These are phyloP conservation scores for Phytopythium kandeliae DNA, from an alignment of 352 stramenopile species.

Conservation along the genomic window DNA sequence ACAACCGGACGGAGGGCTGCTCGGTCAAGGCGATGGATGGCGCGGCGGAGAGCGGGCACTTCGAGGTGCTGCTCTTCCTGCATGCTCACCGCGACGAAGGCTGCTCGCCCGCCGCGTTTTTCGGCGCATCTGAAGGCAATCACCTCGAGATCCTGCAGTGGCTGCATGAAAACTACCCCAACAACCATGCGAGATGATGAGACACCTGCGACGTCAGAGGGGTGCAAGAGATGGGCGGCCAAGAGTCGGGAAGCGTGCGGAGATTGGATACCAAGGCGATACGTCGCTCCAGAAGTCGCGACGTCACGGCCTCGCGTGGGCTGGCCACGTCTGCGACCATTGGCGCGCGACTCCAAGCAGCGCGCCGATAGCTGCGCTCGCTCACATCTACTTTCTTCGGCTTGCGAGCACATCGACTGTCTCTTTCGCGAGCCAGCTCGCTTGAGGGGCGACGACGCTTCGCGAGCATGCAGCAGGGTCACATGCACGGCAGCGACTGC, in stretches of 20 bases:
- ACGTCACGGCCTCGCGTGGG: conserved; percentile 3
- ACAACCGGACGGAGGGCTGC: conserved; percentile 14
- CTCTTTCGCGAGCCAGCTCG: neutral
- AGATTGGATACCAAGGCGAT: neutral
- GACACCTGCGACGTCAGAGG: conserved; percentile 6
- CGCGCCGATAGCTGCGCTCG: neutral
- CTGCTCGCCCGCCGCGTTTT: conserved; percentile 19
- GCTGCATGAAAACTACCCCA: conserved; percentile 21
- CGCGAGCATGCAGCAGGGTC: neutral
- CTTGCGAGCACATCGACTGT: neutral
- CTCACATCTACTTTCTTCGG: conserved; percentile 3
- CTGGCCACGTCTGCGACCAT: neutral
- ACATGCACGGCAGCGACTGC: neutral
- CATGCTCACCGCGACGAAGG: conserved; percentile 13
- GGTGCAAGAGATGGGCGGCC: neutral
- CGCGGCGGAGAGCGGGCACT: conserved; percentile 17
- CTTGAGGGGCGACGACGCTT: neutral
- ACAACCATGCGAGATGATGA: conserved; percentile 5
- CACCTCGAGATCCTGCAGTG: conserved; percentile 20
- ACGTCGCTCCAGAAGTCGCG: neutral
- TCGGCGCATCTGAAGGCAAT: conserved; percentile 16
- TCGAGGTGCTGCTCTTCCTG: conserved; percentile 20
- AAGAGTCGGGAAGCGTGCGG: neutral
- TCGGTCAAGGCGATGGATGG: conserved; percentile 21
- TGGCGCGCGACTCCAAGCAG: conserved; percentile 3